Conservation (phyloP, 192 early-diverging fungal genomes). For the Coemansia sp. region DNA sequence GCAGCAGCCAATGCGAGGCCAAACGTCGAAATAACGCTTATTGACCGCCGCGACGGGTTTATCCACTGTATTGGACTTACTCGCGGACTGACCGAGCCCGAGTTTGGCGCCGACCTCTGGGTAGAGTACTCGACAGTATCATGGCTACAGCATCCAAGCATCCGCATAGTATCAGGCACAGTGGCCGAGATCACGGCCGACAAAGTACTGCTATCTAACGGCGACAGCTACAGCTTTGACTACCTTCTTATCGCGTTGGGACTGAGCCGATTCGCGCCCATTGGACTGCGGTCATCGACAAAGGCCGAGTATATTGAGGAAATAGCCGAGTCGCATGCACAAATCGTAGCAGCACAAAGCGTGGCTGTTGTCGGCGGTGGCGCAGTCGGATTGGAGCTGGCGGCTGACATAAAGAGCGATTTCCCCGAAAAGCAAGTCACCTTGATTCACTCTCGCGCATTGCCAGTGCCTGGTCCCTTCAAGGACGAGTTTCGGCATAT, state of each 20-base stretch:
- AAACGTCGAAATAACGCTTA: slow-evolving; percentile 56
- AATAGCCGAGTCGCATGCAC: slow-evolving; percentile 13
- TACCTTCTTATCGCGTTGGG: slow-evolving; percentile 62
- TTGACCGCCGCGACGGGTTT: slow-evolving; percentile 62
- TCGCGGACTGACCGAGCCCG: slow-evolving; percentile 52
- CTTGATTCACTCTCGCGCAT: slow-evolving; percentile 41
- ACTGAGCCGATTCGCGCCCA: slow-evolving; percentile 41
- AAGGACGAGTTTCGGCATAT: slow-evolving; percentile 29
- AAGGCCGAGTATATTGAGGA: slow-evolving; percentile 29
- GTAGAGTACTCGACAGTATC: slow-evolving; percentile 56
- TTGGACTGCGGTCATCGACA: slow-evolving; percentile 30
- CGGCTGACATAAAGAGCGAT: slow-evolving; percentile 64
- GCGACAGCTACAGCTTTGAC: slow-evolving; percentile 45
- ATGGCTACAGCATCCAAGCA: slow-evolving; percentile 45
- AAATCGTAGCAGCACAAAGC: slow-evolving; percentile 59
- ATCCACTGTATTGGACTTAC: slow-evolving; percentile 61
- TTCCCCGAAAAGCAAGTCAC: slow-evolving; percentile 46
- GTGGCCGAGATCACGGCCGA: slow-evolving; percentile 45
- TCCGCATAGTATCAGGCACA: slow-evolving; percentile 47
- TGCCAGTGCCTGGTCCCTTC: slow-evolving; percentile 40
- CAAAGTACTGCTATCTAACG: slow-evolving; percentile 28
- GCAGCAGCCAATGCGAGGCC: neutral
- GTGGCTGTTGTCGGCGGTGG: slow-evolving; percentile 74
- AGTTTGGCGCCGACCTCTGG: slow-evolving; percentile 58
- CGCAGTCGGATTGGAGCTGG: slow-evolving; percentile 77